Evolutionary conservation across 2,329 filamentous ascomycete genomes (phyloP).

Genomic region (Colletotrichum higginsianum): DNA sequence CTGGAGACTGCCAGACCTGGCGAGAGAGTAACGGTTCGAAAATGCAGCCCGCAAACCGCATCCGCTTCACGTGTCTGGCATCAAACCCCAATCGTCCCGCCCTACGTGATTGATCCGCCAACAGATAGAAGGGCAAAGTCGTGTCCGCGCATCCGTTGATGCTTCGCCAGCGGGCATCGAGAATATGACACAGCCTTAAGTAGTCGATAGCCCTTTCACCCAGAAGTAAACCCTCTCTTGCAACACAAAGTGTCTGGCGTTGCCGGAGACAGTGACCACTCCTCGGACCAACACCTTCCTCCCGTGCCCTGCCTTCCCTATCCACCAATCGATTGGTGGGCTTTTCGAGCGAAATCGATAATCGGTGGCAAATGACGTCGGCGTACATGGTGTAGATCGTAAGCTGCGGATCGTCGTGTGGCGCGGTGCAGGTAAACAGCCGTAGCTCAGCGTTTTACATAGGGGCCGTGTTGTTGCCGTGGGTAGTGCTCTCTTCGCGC

Average conservation of each 20-base stretch:
- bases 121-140: not conserved
- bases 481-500: too few relatives aligned
- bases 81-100: not conserved
- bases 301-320: too few relatives aligned
- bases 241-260: too few relatives aligned
- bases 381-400: slow-evolving; percentile 7
- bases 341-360: not conserved
- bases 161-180: not conserved
- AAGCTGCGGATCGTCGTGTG: slow-evolving; percentile 18
- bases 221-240: too few relatives aligned
- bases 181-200: too few relatives aligned
- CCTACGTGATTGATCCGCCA: not conserved
- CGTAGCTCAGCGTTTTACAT: not conserved
- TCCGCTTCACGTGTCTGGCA: not conserved
- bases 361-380: slow-evolving; percentile 40
- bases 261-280: not conserved
- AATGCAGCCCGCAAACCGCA: not conserved
- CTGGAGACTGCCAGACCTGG: not conserved
- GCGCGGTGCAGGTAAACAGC: not conserved
- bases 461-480: not conserved
- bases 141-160: not conserved
- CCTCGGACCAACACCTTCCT: not conserved
- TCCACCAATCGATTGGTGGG: not conserved
- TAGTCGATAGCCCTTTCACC: too few relatives aligned
- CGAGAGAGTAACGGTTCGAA: not conserved